Conservation (phyloP, 2,329 filamentous ascomycete species). For the Diaporthe sp. region DNA sequence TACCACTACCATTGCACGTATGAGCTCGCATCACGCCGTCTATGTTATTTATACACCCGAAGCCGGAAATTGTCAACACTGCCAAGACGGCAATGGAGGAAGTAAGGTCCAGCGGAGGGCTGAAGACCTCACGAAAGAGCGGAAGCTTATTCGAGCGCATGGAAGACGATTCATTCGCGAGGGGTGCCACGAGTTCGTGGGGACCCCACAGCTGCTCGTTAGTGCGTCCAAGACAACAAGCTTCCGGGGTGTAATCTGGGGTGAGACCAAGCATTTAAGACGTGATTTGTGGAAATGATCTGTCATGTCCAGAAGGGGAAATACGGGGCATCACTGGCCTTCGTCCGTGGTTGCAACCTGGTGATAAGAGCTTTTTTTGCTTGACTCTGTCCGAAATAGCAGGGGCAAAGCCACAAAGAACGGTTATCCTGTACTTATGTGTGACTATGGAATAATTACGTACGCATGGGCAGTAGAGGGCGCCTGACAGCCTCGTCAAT, state of each 20-base stretch:
- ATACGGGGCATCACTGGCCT: conserved; percentile 1
- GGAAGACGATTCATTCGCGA: not conserved
- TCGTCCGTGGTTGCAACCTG: not conserved
- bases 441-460: not conserved
- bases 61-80: not conserved
- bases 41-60: conserved; percentile 11
- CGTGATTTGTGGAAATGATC: conserved; percentile 38
- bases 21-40: not conserved
- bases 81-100: conserved; percentile 9
- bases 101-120: not conserved
- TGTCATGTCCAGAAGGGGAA: conserved; percentile 23
- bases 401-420: not conserved
- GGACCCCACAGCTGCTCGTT: not conserved
- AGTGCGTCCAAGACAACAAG: conserved; percentile 1
- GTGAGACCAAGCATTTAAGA: not conserved
- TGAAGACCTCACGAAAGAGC: not conserved
- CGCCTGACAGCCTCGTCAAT: not conserved
- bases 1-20: too few relatives aligned
- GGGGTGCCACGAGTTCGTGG: not conserved
- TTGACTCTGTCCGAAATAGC: not conserved
- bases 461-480: not conserved
- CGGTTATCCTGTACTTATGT: not conserved
- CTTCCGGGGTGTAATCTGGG: conserved; percentile 1
- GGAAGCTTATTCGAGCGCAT: conserved; percentile 34
- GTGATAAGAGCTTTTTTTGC: not conserved